Evolutionary conservation across 2,329 filamentous ascomycete species (phyloP), one percentile per base, ranked within the genome.

Genomic region (Alternaria angustiovoidea): DNA sequence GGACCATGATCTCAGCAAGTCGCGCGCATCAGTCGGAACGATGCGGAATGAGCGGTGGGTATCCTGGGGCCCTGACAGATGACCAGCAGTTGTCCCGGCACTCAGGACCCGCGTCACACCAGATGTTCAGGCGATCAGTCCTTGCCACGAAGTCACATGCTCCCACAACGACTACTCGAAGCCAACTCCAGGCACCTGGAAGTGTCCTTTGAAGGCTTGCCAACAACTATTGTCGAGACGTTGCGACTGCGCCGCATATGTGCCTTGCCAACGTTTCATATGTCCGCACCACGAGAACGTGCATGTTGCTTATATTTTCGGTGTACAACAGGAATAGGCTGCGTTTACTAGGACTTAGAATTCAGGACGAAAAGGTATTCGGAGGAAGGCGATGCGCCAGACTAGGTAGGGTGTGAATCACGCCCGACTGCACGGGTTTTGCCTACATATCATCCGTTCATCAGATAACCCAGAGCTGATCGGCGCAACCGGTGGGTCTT

Each of bases 61-160:
- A 46, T 28, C 30, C 32, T 41, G 28, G 34, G 34, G 34, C 34
- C 53, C 43, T 55, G 24, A 48, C 53, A 55, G 43, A 55, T 55
- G 53, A 55, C 36, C 53, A 55, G 43, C n/a, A 39, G 32, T 22
- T 12, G 34, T 55, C 36, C 53, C 53, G 53, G 49, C 24, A 34
- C 53, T 43, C 2, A 30, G 43, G 53, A 48, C 24, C 53, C 53
- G 43, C 26, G 43, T 55, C 53, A 49, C 43, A 49, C 53, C 38
- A 48, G 43, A 49, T 55, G 53, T 55, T 18, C 53, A 55, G 43
- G 43, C 53, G 53, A 55, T 38, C 53, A 49, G 20, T 49, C 20
- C 43, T 30, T 20, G 28, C 28, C 32, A 36, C 43, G 4, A 30
- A 39, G 34, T 48, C 53, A 48, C 18, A 41, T 55, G 53, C 34